Conservation (phyloP, 2,329 filamentous ascomycete genomes). For the Colletotrichum sp. region DNA sequence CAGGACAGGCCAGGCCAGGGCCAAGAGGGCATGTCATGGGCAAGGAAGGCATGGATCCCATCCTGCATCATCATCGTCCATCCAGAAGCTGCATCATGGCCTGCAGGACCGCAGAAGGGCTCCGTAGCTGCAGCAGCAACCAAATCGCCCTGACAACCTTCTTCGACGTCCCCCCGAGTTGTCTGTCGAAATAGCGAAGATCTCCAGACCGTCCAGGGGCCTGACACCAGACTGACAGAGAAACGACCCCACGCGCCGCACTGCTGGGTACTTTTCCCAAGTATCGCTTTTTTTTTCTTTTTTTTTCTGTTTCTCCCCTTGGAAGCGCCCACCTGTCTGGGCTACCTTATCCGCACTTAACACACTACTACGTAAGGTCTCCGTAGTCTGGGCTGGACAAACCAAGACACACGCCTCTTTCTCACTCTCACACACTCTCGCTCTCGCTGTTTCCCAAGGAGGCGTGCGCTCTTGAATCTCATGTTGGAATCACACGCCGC, state of each 20-base stretch:
- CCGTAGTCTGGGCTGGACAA: neutral
- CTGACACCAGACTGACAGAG: neutral
- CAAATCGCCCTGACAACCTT: conserved; percentile 39
- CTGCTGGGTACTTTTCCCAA: neutral
- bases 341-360: conserved; percentile 12
- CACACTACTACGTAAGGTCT: conserved; percentile 19
- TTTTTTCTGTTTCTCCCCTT: neutral
- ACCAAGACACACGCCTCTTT: neutral
- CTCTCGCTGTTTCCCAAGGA: neutral
- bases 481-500: neutral
- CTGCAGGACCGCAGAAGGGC: conserved; percentile 2
- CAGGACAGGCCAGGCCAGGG: neutral
- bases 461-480: neutral
- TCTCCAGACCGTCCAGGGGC: neutral
- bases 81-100: conserved; percentile 2
- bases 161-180: conserved; percentile 9
- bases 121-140: conserved; percentile 17
- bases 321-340: neutral
- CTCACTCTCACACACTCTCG: neutral
- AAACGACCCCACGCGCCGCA: neutral
- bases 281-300: neutral
- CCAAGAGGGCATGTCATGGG: neutral
- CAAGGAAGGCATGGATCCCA: neutral
- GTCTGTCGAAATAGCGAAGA: neutral
- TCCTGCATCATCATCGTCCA: conserved; percentile 1